Conservation (phyloP, 768 basidiomycete genomes). For the Udeniomyces megalosporus region DNA sequence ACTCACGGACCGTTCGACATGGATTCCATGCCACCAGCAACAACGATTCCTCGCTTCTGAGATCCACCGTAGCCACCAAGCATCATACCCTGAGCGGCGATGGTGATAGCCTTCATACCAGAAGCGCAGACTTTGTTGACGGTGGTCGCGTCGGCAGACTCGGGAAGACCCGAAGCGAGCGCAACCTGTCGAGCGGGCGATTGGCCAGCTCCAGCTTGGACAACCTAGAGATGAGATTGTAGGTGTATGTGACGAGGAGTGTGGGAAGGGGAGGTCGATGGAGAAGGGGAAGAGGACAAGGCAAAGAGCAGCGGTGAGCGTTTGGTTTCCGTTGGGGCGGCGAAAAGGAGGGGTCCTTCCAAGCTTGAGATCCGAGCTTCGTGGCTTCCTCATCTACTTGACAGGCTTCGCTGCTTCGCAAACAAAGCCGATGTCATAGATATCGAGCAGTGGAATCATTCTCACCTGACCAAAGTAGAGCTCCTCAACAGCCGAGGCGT, state of each 20-base stretch:
- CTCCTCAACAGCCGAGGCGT: conserved; percentile 75
- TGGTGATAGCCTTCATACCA: conserved; percentile 86
- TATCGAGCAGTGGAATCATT: background rate
- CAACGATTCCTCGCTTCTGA: conserved; percentile 61
- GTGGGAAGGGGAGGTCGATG: background rate
- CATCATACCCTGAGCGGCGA: conserved; percentile 79
- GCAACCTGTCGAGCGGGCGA: conserved; percentile 95
- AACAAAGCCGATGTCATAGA: background rate
- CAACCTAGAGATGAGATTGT: background rate
- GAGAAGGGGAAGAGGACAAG: background rate
- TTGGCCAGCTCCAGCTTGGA: conserved; percentile 74
- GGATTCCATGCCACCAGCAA: conserved; percentile 96
- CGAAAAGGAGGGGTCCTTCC: background rate
- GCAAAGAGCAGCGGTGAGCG: background rate
- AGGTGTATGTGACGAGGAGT: background rate
- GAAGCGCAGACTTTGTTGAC: conserved; percentile 99
- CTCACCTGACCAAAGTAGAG: conserved; percentile 95
- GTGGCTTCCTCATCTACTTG: background rate
- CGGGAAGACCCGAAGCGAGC: conserved; percentile 67
- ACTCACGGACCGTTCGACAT: conserved; percentile 98
- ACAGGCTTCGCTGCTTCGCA: too few species aligned
- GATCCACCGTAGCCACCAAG: conserved; percentile 36
- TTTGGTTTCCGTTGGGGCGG: background rate
- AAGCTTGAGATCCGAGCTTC: background rate
- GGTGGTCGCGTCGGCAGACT: conserved; percentile 86